phyloP scores from a whole-genome alignment of 73 alveolate genomes.

The Paramecium sonneborni region DNA sequence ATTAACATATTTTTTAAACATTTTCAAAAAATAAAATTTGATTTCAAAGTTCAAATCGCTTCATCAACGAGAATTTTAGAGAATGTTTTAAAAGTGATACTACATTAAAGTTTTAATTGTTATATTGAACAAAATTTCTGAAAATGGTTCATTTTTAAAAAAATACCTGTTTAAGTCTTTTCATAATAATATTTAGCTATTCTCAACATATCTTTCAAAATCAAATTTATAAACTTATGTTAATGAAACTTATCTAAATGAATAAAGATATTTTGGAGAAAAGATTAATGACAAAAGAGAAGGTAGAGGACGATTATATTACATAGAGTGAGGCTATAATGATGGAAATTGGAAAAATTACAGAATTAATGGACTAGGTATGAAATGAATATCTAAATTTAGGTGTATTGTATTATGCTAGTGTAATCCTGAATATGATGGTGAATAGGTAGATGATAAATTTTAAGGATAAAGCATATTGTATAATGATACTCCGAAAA shows the following conservation, averaged over 20 bases:
- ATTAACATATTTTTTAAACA: no score
- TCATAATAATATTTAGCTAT: no score
- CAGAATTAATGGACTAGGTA: constrained; percentile 46
- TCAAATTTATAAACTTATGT: constrained; percentile 5
- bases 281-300: constrained; percentile 55
- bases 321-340: constrained; percentile 60
- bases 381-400: background rate
- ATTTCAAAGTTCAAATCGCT: no score
- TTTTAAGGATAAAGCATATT: constrained; percentile 59
- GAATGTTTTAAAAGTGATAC: no score
- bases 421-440: constrained; percentile 70
- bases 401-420: constrained; percentile 55
- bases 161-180: no score
- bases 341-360: constrained; percentile 66
- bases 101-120: no score
- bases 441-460: constrained; percentile 64
- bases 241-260: constrained; percentile 33
- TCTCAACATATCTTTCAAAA: background rate
- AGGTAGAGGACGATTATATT: constrained; percentile 63
- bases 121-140: no score
- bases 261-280: constrained; percentile 57
- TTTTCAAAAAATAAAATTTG: no score
- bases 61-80: no score
- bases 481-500: constrained; percentile 58
- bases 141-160: no score